Base-by-base conservation (phyloP, 1,284 basidiomycete genomes). In the Dichomitus squalens region DNA sequence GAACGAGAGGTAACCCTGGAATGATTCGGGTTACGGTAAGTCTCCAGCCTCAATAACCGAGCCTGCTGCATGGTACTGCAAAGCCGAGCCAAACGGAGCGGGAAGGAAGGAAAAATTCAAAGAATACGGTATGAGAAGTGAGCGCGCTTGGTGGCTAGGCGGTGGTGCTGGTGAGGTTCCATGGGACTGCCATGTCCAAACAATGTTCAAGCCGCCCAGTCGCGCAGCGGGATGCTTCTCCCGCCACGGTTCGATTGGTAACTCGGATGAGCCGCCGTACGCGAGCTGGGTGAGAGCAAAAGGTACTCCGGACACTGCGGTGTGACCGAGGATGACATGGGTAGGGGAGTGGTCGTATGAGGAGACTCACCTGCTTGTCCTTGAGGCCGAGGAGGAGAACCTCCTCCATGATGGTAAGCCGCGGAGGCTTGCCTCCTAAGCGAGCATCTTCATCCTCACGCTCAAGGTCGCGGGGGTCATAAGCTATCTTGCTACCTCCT, bases 331-430 rank as follows among this genome's bases (percentile, higher is more conserved):
- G 14, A 35, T 44, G n/a, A 49, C 52, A 58, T 20, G 60, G 48
- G 16, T 52, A 47, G 25, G 2, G 20, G 35, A 21, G 20, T 3
- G 29, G 39, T 7, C 36, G 35, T 27, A 48, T 34, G 39, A 20
- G 18, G 14, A 18, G 31, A 75, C 85, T 53, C 64, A 91, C 90
- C 78, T 93, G 92, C 69, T 91, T 92, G 75, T 95, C 94, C 71
- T 95, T 95, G 51, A 94, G 77, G 1, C 97, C 96, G 14, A 99
- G 78, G 53, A 99, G 75, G 53, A 99, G 76, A 16, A 99, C 88
- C 76, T 99, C 97, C 76, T 99, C 96, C 92, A 99, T 94, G 56
- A 99, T 84, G 8, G 96, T 99, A 65, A 99, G 77, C 59, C 83
- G 82, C 0, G 96, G 97, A 73, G 91, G 84, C 71, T 86, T 86